These are phyloP conservation scores for Xylaria flabelliformis DNA, from an alignment of 495 filamentous ascomycete species.

Conservation along the genomic window DNA sequence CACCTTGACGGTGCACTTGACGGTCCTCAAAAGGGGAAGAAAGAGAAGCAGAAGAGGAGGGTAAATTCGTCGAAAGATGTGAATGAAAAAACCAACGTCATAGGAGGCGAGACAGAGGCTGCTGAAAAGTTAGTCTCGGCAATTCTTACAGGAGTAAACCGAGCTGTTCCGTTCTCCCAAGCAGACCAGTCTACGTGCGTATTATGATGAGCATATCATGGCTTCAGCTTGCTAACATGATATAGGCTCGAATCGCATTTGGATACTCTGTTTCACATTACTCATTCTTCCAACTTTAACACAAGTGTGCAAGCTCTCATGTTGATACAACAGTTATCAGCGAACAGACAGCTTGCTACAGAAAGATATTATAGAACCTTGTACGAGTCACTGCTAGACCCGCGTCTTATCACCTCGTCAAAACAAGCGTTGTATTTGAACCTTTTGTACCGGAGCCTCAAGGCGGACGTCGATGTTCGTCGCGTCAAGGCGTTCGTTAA, in stretches of 20 bases:
- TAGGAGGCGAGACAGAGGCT: constrained; percentile 55
- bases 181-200: constrained; percentile 75
- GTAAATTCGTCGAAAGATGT: constrained; percentile 31
- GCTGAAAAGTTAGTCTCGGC: constrained; percentile 90
- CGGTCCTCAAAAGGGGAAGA: constrained; percentile 29
- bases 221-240: constrained; percentile 30
- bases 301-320: constrained; percentile 95
- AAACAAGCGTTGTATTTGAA: constrained; percentile 97
- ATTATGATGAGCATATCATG: constrained; percentile 6
- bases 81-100: constrained; percentile 32
- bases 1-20: constrained; percentile 36
- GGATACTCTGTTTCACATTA: constrained; percentile 91
- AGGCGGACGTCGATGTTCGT: constrained; percentile 82
- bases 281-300: constrained; percentile 98
- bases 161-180: constrained; percentile 90
- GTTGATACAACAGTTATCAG: constrained; percentile 90
- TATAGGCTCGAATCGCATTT: constrained; percentile 81
- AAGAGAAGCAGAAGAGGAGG: constrained; percentile 42
- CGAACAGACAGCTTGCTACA: constrained; percentile 72
- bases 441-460: constrained; percentile 83
- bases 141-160: constrained; percentile 91
- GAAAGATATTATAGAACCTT: constrained; percentile 95
- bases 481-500: constrained; percentile 96
- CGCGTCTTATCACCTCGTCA: constrained; percentile 83
- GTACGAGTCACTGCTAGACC: constrained; percentile 93